Evolutionary conservation across 495 filamentous ascomycete species (phyloP), one percentile per base, ranked within the genome.

Genomic region (Penicillium chermesinum): DNA sequence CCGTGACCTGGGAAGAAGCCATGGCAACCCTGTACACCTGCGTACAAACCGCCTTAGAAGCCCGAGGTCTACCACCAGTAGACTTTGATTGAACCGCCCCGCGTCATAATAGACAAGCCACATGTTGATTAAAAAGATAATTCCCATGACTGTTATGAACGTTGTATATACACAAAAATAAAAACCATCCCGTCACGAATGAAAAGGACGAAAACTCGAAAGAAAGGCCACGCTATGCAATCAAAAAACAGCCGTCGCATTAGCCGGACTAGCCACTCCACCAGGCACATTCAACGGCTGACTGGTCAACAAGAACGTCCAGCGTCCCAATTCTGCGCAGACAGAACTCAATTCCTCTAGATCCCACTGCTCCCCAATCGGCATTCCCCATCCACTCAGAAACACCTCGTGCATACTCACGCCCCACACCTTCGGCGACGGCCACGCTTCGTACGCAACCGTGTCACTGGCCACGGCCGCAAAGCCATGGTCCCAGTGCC

Each of bases 31-130:
- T 91, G 18, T 79, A 82, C 58, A 57, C 65, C 33, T 77, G 72
- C 27, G 75, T 91, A 10, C 75, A 85, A 53, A 64, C 60, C 38
- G 88, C 82, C 3, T 71, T 87, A 33, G 64, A 58, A 52, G 70
- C 70, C 49, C 77, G 88, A 48, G 87, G 85, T 0, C 55, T 94
- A 49, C 84, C 82, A 5, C 60, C 59, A 15, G 73, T 38, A 4
- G 44, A 46, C 34, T 46, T 46, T 17, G 44, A 46, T 7, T 46
- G 30, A 30, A n/a, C 1, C 25, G 2, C 3, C 4, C 22, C 25
- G 34, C 38, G 38, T n/a, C 8, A 38, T 16, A 15, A 10, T 2
- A 14, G 42, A 37, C n/a, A n/a, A n/a, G n/a, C n/a, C n/a, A n/a
- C n/a, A n/a, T n/a, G n/a, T n/a, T n/a, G n/a, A n/a, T n/a, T n/a